phyloP scores from a whole-genome alignment of 805 yeast genomes.

The Metschnikowia drakensbergensis region DNA sequence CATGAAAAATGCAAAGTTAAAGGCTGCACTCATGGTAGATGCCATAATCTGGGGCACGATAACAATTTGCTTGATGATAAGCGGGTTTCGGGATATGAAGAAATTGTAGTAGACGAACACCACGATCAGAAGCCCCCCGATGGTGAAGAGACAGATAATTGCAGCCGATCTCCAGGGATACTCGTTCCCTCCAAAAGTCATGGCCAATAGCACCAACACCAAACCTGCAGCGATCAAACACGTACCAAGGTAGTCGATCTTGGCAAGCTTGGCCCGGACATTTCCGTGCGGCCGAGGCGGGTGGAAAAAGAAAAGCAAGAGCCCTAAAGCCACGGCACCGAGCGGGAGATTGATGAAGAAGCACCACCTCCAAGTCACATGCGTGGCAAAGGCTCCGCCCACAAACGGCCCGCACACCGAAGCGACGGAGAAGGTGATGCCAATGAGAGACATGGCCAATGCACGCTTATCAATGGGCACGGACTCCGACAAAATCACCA shows the following conservation, averaged over 20 bases:
- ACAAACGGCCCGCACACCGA: conserved; percentile 59
- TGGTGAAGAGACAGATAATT: conserved; percentile 44
- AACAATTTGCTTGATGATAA: conserved; percentile 43
- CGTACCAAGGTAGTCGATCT: conserved; percentile 50
- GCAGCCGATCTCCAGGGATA: conserved; percentile 55
- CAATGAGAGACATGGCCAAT: conserved; percentile 35
- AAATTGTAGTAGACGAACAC: conserved; percentile 41
- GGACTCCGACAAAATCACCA: conserved; percentile 55
- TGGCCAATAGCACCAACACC: conserved; percentile 44
- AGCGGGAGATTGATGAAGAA: conserved; percentile 67
- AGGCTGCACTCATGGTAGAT: conserved; percentile 35
- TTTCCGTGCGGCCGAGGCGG: conserved; percentile 46
- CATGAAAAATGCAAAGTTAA: conserved; percentile 40
- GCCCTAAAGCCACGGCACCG: conserved; percentile 48
- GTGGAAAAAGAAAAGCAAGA: conserved; percentile 39
- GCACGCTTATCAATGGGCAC: conserved; percentile 44
- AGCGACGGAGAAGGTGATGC: conserved; percentile 46
- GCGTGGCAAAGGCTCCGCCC: conserved; percentile 61
- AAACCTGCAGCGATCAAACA: conserved; percentile 39
- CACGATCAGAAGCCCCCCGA: conserved; percentile 40
- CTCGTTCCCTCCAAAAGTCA: conserved; percentile 53
- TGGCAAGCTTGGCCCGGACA: conserved; percentile 32
- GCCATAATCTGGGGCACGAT: conserved; percentile 32
- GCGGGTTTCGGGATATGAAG: conserved; percentile 41
- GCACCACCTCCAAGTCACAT: conserved; percentile 73